A percentile compares a stretch with the other conserved stretches of the same genome.
These are phyloP conservation scores for Chrysosporium keratinophilum DNA, from an alignment of 2,329 filamentous ascomycete genomes.

Conservation along the genomic window DNA sequence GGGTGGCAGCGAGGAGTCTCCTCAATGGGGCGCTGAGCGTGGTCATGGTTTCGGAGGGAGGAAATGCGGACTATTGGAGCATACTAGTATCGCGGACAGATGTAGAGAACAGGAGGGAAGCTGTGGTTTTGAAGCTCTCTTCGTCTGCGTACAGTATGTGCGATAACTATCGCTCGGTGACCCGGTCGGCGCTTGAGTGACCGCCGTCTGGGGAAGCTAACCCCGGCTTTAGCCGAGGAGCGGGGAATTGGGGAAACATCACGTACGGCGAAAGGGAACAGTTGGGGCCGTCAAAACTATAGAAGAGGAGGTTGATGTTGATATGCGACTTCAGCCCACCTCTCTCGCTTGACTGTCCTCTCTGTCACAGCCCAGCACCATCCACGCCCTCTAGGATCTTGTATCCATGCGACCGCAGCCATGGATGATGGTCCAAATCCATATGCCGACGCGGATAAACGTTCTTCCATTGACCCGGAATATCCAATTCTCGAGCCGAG, in stretches of 20 bases:
- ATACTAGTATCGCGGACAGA: background rate
- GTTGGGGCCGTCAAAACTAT: too few species aligned
- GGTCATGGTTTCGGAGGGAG: conserved; percentile 1
- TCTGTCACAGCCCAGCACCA: too few species aligned
- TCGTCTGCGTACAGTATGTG: background rate
- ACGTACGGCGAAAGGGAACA: too few species aligned
- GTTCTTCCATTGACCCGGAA: too few species aligned
- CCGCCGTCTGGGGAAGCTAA: background rate
- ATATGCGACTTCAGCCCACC: too few species aligned
- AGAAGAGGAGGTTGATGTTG: too few species aligned
- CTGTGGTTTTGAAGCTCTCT: background rate
- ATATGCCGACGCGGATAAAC: too few species aligned
- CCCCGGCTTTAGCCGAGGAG: background rate
- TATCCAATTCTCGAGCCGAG: too few species aligned
- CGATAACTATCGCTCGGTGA: background rate
- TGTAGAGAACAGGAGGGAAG: background rate
- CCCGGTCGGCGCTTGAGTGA: background rate
- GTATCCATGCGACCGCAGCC: too few species aligned
- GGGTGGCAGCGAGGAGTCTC: conserved; percentile 9
- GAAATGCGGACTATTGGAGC: background rate
- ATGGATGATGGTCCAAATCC: too few species aligned
- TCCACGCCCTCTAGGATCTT: too few species aligned
- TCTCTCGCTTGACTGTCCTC: too few species aligned
- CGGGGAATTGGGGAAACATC: background rate
- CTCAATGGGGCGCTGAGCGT: conserved; percentile 6